A percentile compares a stretch with the other conserved stretches of the same genome.
Conservation (phyloP, 352 stramenopile species). For the Globisporangium viniferum region DNA sequence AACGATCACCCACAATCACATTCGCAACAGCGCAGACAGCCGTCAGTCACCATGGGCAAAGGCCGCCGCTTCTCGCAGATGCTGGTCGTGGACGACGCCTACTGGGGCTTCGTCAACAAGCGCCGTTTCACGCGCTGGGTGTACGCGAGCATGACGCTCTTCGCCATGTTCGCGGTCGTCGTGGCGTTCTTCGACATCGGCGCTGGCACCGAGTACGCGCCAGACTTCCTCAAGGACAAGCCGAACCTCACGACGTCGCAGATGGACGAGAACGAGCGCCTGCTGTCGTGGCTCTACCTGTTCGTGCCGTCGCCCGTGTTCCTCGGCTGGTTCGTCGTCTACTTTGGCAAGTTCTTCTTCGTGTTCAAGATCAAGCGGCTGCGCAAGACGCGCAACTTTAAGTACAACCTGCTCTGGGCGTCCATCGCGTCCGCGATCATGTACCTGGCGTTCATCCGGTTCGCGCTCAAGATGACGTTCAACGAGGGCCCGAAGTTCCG, state of each 20-base stretch:
- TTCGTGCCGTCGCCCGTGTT: slow-evolving; percentile 68
- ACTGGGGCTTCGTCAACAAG: slow-evolving; percentile 76
- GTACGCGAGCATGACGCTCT: slow-evolving; percentile 74
- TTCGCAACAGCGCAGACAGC: not conserved
- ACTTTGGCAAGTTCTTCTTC: slow-evolving; percentile 81
- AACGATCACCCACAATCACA: not conserved
- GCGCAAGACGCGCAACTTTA: slow-evolving; percentile 75
- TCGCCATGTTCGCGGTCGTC: slow-evolving; percentile 74
- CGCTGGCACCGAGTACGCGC: slow-evolving; percentile 45
- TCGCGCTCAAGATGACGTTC: slow-evolving; percentile 57
- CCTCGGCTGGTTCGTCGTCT: slow-evolving; percentile 73
- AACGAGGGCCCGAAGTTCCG: slow-evolving; percentile 60
- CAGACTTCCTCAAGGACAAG: slow-evolving; percentile 44
- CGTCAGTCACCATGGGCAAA: slow-evolving; percentile 44
- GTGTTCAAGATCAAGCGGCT: slow-evolving; percentile 74
- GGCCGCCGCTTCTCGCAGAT: slow-evolving; percentile 61
- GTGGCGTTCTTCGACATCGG: slow-evolving; percentile 72
- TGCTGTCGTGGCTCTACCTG: slow-evolving; percentile 72
- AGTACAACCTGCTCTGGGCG: slow-evolving; percentile 76
- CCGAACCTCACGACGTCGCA: slow-evolving; percentile 42
- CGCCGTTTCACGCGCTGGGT: slow-evolving; percentile 69
- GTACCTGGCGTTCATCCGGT: slow-evolving; percentile 53
- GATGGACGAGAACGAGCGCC: slow-evolving; percentile 68
- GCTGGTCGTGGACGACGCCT: slow-evolving; percentile 69
- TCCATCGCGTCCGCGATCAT: slow-evolving; percentile 48